These are phyloP conservation scores for Mycena capillaripes DNA, from an alignment of 768 basidiomycete genomes.

Conservation along the genomic window DNA sequence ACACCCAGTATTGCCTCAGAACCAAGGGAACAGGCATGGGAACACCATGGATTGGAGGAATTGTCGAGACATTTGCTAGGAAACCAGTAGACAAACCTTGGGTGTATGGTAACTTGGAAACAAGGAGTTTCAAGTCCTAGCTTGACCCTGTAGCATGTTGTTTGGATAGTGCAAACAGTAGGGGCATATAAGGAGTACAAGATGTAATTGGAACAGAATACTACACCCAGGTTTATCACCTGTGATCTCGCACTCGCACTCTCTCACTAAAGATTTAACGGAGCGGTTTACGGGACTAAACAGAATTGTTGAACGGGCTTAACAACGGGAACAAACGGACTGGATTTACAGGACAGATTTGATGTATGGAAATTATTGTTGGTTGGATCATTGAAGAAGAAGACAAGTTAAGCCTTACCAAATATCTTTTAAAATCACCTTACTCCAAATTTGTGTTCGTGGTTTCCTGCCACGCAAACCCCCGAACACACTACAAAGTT, in stretches of 20 bases:
- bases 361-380: not conserved
- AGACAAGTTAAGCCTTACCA: too few species aligned
- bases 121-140: not conserved
- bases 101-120: not conserved
- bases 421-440: not conserved
- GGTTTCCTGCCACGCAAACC: not conserved
- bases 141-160: not conserved
- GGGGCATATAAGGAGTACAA: slow-evolving; percentile 6
- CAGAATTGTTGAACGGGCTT: too few species aligned
- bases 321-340: not conserved
- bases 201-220: not conserved
- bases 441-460: not conserved
- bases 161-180: not conserved
- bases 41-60: not conserved
- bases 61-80: not conserved
- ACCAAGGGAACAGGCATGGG: not conserved
- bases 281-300: not conserved
- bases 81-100: too few species aligned
- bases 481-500: not conserved
- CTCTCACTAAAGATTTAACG: not conserved
- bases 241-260: not conserved
- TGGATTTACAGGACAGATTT: not conserved
- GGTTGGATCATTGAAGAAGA: not conserved
- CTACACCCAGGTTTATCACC: not conserved
- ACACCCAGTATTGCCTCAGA: not conserved